Base-by-base conservation (phyloP, 805 yeast species). In the Saturnispora saitoi region DNA sequence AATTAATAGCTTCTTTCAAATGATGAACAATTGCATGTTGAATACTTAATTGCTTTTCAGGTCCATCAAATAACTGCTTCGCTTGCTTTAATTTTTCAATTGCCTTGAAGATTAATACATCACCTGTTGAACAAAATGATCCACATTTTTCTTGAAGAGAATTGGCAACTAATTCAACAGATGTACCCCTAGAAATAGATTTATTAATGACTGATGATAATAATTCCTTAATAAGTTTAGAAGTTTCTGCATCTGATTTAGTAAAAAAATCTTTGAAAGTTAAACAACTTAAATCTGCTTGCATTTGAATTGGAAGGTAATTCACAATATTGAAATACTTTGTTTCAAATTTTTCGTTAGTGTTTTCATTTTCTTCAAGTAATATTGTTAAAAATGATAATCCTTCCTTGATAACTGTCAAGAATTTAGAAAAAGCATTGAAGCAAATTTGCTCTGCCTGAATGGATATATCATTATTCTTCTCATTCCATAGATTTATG, bases 391-490 rank as follows among this genome's bases (percentile, higher is more conserved):
- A 70, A 62, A 93, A 93, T 2, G 97, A 88, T 30, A 91, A 70
- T 0, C 95, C 95, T 66, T 93, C 98, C 56, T 87, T 86, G 65
- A 88, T 80, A 6, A 87, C 80, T 48, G 77, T 78, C 48, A 90
- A 74, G 9, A 90, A 76, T 58, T 85, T 81, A 41, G 86, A 71
- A 34, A 93, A 68, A 0, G 96, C 80, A 26, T 81, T 80, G 54
- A 91, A 77, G 6, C 95, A 96, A 58, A 88, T 81, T 58, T 87
- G 89, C 62, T 93, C 99, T 1, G 96, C 95, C 65, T 93, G 90
- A 48, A 79, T 70, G 40, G 89, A 82, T 39, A 84, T 79, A 55
- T 85, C 91, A 39, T 69, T 49, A 39, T 64, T 66, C 40, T 63
- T 65, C 44, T 73, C 78, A 51, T 71, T 70, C 51, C 54, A 54